Conservation (phyloP, 176 grass and related monocot species). For the Pontederia crassipes region DNA sequence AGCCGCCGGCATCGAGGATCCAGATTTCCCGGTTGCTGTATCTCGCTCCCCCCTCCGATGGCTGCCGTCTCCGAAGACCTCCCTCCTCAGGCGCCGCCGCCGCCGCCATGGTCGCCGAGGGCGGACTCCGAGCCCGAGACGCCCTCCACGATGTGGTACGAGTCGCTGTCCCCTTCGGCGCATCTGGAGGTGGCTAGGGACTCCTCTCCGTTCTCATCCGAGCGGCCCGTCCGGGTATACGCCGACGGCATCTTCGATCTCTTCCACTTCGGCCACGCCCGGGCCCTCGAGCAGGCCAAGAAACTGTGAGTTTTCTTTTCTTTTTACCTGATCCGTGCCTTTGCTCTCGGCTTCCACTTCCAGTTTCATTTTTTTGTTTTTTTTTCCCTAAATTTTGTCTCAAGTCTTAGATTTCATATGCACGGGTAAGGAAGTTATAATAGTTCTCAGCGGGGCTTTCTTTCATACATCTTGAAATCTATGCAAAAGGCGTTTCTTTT, state of each 20-base stretch:
- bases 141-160: conserved; percentile 38
- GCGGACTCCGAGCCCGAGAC: conserved; percentile 15
- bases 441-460: no score
- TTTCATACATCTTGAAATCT: no score
- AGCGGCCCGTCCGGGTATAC: conserved; percentile 38
- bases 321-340: background rate
- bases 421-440: no score
- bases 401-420: no score
- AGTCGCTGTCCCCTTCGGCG: conserved; percentile 16
- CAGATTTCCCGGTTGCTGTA: no score
- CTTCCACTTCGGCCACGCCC: conserved; percentile 70
- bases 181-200: background rate
- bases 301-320: conserved; percentile 53
- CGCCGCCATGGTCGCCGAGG: background rate
- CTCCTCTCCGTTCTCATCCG: conserved; percentile 12
- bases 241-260: conserved; percentile 63
- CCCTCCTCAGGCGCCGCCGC: no score
- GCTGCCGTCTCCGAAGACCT: no score
- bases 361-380: background rate
- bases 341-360: background rate
- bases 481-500: no score
- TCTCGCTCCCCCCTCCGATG: no score
- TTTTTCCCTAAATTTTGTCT: background rate
- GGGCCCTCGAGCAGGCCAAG: conserved; percentile 67
- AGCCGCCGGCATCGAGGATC: no score